Evolutionary conservation across 768 basidiomycete genomes (phyloP), one percentile per base, ranked within the genome.

Genomic region (Rickenella mellea): DNA sequence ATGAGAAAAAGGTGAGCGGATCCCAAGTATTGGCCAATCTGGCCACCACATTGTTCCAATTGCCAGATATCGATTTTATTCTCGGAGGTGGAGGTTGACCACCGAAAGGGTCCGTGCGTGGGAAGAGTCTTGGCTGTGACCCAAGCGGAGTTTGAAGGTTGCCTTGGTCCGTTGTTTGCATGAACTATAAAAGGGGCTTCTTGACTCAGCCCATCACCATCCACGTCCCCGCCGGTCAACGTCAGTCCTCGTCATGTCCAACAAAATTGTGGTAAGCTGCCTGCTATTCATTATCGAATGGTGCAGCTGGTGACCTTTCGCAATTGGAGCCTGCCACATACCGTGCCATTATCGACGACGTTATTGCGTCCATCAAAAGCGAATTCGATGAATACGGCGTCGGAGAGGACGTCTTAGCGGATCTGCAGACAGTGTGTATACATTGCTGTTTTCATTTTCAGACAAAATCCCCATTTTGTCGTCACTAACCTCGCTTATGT

Each of bases 301-400:
- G 72, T 69, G 59, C 64, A 60, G 49, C 57, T 53, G 64, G 68
- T 69, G 67, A 73, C 78, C 22, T 63, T 64, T 57, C 65, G 38
- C 49, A 51, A 44, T 62, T 73, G 76, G 80, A 93, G 91, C 91
- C 91, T 59, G 56, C 64, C 52, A 85, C 89, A 54, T 99, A 99
- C 65, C 87, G 94, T 50, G 62, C 78, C 45, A 85, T 99, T 64
- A 97, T 99, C 66, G 91, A 96, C 78, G 91, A 97, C 65, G 93
- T 98, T 51, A 84, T 98, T 53, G 64, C 67, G 25, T 69, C 73
- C 52, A 86, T 94, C 69, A 88, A 86, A 67, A 68, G 78, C 62
- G 93, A 97, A 59, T 99, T 98, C 65, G 93, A 98, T 59, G 91
- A 94, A 58, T 92, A 86, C 55, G 96, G 96, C 47, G 85, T 99